Evolutionary conservation across 208 protist genomes (phyloP).

Genomic region (Trypanosoma cruzi): DNA sequence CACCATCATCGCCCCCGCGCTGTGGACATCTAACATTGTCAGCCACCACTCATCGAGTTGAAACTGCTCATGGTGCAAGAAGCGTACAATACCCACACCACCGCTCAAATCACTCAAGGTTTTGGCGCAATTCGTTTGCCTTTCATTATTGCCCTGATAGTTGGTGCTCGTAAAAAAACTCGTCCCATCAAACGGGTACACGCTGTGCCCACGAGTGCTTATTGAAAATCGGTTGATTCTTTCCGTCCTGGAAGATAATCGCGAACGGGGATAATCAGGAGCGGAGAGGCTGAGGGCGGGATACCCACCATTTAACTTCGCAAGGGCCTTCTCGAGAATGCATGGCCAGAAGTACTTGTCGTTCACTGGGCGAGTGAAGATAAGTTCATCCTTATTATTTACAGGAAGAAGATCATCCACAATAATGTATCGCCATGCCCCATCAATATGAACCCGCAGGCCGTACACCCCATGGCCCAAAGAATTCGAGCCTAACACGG

Average conservation of each 20-base stretch:
- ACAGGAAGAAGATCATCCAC: constrained; percentile 90
- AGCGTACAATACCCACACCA: constrained; percentile 52
- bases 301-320: constrained; percentile 87
- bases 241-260: constrained; percentile 1
- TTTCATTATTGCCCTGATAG: constrained; percentile 11
- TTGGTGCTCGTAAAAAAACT: not conserved
- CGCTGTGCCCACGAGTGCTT: not conserved
- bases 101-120: constrained; percentile 64
- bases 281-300: constrained; percentile 49
- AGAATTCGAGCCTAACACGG: constrained; percentile 3
- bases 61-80: constrained; percentile 47
- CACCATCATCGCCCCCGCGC: constrained; percentile 31
- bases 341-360: constrained; percentile 71
- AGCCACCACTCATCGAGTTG: constrained; percentile 50
- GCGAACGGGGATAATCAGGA: constrained; percentile 26
- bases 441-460: constrained; percentile 74
- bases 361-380: constrained; percentile 65
- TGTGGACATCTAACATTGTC: constrained; percentile 35
- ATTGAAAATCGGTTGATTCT: not conserved
- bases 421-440: constrained; percentile 84
- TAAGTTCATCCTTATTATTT: constrained; percentile 49
- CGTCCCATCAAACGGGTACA: not conserved
- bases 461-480: constrained; percentile 48
- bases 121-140: constrained; percentile 30
- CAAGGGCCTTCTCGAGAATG: constrained; percentile 86